Conservation (phyloP, 306 rosid species). For the Trifolium pratense region DNA sequence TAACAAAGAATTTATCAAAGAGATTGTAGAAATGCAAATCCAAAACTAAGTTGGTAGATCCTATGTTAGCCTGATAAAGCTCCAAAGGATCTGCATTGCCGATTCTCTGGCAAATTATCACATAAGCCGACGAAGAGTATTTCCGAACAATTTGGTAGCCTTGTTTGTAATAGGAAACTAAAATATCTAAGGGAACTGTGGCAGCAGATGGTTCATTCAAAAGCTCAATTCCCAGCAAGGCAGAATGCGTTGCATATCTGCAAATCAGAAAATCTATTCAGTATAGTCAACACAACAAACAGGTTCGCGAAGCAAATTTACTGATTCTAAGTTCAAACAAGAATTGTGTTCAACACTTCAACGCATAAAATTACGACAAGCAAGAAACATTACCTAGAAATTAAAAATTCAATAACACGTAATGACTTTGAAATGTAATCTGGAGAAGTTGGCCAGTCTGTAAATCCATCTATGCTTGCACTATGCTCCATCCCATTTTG, state of each 20-base stretch:
- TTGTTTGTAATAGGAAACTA: slow-evolving; percentile 74
- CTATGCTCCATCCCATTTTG: slow-evolving; percentile 97
- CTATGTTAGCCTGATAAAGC: slow-evolving; percentile 71
- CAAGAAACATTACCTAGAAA: slow-evolving; percentile 60
- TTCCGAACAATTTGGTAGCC: slow-evolving; percentile 84
- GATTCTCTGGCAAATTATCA: slow-evolving; percentile 88
- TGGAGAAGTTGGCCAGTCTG: slow-evolving; percentile 68
- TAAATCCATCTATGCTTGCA: slow-evolving; percentile 85
- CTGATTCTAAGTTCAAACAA: neutral
- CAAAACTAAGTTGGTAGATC: slow-evolving; percentile 49
- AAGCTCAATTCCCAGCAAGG: slow-evolving; percentile 89
- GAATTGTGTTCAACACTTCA: neutral
- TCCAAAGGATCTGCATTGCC: slow-evolving; percentile 89
- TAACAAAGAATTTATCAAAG: slow-evolving; percentile 70
- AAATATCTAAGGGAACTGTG: slow-evolving; percentile 66
- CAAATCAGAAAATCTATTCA: slow-evolving; percentile 40
- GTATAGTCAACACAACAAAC: neutral
- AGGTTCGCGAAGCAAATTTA: neutral
- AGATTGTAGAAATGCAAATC: slow-evolving; percentile 66
- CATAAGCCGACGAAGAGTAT: slow-evolving; percentile 72
- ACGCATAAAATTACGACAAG: slow-evolving; percentile 3
- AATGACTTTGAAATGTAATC: slow-evolving; percentile 67
- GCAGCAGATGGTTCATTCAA: slow-evolving; percentile 83
- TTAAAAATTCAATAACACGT: slow-evolving; percentile 80
- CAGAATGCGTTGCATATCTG: slow-evolving; percentile 76